A percentile compares a stretch with the other conserved stretches of the same genome.
Conservation (phyloP, 257 asterid species). For the Solanum microdontum region DNA sequence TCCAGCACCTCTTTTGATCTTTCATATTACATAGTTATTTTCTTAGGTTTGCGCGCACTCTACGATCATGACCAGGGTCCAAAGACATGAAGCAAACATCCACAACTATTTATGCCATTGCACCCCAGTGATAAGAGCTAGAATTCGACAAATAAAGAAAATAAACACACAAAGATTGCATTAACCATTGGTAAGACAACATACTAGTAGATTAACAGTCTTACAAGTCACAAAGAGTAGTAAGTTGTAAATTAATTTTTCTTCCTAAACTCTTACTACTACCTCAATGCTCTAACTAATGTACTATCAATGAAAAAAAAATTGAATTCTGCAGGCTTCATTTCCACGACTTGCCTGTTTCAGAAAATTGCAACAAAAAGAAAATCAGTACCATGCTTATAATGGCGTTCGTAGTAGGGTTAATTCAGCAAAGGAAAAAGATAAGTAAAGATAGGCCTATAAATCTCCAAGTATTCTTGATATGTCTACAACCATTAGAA, state of each 20-base stretch:
- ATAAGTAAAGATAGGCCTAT: not conserved
- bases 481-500: not conserved
- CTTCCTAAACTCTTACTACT: not conserved
- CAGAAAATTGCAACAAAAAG: not conserved
- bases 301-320: not conserved
- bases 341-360: not conserved
- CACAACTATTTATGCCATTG: not conserved
- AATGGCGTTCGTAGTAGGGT: not conserved
- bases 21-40: not conserved
- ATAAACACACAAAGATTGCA: not conserved
- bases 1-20: too few relatives aligned
- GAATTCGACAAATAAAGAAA: too few relatives aligned
- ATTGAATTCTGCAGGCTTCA: not conserved
- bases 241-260: not conserved
- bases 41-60: fast-evolving
- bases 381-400: not conserved
- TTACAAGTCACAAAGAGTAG: not conserved
- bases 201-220: too few relatives aligned
- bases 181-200: not conserved
- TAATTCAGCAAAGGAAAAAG: not conserved
- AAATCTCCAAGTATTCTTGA: not conserved
- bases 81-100: not conserved
- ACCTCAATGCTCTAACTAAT: not conserved
- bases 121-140: not conserved
- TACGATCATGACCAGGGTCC: too few relatives aligned